phyloP scores from a whole-genome alignment of 192 early-diverging fungal genomes.

The Thoreauomyces humboldtii region DNA sequence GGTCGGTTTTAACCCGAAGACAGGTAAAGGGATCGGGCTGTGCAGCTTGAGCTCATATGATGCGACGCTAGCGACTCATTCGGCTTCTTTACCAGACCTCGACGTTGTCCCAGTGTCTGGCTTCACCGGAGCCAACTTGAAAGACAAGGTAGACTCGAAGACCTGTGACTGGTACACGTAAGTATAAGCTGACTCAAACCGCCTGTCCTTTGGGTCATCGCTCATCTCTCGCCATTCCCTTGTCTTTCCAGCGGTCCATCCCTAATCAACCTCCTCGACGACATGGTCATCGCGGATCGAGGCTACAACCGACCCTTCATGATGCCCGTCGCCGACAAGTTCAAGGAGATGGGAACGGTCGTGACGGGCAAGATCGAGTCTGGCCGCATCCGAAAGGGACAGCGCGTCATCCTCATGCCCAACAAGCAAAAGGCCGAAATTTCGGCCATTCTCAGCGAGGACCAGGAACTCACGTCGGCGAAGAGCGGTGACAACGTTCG shows the following conservation, averaged over 20 bases:
- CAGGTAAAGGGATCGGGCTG: too few species aligned
- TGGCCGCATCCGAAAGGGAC: constrained; percentile 85
- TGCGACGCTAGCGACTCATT: background rate
- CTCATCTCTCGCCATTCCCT: background rate
- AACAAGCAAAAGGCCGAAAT: constrained; percentile 75
- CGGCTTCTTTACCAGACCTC: constrained; percentile 75
- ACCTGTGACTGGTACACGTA: constrained; percentile 38
- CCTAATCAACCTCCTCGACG: constrained; percentile 84
- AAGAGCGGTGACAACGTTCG: constrained; percentile 93
- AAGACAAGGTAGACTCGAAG: constrained; percentile 66
- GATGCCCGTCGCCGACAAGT: constrained; percentile 94
- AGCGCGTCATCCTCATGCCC: constrained; percentile 88
- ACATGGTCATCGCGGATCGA: constrained; percentile 77
- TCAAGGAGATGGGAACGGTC: constrained; percentile 97
- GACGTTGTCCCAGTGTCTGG: constrained; percentile 92
- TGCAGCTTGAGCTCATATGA: too few species aligned
- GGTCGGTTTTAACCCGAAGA: constrained; percentile 86
- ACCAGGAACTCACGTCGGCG: constrained; percentile 72
- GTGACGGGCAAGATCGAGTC: constrained; percentile 96
- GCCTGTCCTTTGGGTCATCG: background rate
- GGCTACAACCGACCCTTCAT: constrained; percentile 86
- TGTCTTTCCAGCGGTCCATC: constrained; percentile 65
- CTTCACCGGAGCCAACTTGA: constrained; percentile 95
- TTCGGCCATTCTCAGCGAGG: constrained; percentile 77
- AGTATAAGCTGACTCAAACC: background rate